phyloP scores from a whole-genome alignment of 768 basidiomycete species.

The Exsudoporus frostii region DNA sequence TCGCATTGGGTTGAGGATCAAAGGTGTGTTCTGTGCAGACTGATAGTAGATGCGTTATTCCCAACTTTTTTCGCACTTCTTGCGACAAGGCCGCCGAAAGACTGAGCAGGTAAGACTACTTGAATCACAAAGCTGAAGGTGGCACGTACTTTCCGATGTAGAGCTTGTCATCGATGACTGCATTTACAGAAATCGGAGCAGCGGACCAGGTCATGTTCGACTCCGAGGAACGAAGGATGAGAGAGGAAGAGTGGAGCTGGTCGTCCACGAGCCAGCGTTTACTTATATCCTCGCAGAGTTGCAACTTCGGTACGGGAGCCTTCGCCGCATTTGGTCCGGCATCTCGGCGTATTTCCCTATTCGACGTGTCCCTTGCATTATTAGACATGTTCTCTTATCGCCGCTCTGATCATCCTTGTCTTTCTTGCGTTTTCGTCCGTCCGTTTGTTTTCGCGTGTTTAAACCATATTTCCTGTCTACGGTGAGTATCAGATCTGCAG shows the following conservation, averaged over 20 bases:
- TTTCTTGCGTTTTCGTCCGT: neutral
- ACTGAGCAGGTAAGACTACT: slow-evolving; percentile 15
- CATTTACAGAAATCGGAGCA: slow-evolving; percentile 23
- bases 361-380: neutral
- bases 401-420: neutral
- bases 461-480: neutral
- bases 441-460: neutral
- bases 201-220: slow-evolving; percentile 29
- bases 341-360: slow-evolving; percentile 20
- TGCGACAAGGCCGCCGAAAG: slow-evolving; percentile 34
- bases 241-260: slow-evolving; percentile 14
- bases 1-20: slow-evolving; percentile 35
- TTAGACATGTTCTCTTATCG: neutral
- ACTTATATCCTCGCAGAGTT: slow-evolving; percentile 15
- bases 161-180: slow-evolving; percentile 31
- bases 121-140: neutral
- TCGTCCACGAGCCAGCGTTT: slow-evolving; percentile 3
- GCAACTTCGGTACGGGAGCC: neutral
- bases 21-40: slow-evolving; percentile 56
- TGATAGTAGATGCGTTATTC: slow-evolving; percentile 54
- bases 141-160: slow-evolving; percentile 37
- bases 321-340: slow-evolving; percentile 8
- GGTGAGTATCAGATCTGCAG: neutral
- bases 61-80: slow-evolving; percentile 29
- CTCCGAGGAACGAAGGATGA: neutral